phyloP scores from a whole-genome alignment of 371 early-diverging fungal species.

The Rhizomucor miehei region DNA sequence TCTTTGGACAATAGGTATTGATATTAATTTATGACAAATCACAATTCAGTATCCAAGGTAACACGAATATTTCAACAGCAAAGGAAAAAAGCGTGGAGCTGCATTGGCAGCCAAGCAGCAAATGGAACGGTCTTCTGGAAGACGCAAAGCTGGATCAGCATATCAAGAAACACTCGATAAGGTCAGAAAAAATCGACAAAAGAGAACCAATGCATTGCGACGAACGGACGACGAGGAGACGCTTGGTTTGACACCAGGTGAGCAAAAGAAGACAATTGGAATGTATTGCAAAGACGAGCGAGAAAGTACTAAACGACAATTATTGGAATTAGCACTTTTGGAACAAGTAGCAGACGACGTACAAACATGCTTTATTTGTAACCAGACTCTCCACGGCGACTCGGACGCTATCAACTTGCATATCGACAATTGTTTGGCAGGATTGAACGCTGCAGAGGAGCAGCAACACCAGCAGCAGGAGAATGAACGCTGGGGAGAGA shows the following conservation, averaged over 20 bases:
- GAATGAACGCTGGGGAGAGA: slow-evolving; percentile 54
- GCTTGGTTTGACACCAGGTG: too few relatives aligned
- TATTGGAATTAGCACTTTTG: background rate
- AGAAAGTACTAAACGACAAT: too few relatives aligned
- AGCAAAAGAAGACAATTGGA: slow-evolving; percentile 9
- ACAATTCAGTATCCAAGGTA: background rate
- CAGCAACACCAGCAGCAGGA: background rate
- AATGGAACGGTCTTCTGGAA: slow-evolving; percentile 33
- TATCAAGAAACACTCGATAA: slow-evolving; percentile 44
- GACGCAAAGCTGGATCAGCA: slow-evolving; percentile 29
- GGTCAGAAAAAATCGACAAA: slow-evolving; percentile 34
- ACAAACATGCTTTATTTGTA: slow-evolving; percentile 76
- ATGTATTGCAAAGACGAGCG: too few relatives aligned
- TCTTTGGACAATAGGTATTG: slow-evolving; percentile 24
- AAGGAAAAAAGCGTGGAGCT: slow-evolving; percentile 55
- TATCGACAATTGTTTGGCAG: slow-evolving; percentile 66
- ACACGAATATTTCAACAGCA: slow-evolving; percentile 14
- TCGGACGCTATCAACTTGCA: slow-evolving; percentile 64
- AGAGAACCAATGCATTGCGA: slow-evolving; percentile 19
- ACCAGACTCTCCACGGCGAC: slow-evolving; percentile 55
- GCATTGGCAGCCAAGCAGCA: slow-evolving; percentile 55
- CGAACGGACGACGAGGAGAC: slow-evolving; percentile 6
- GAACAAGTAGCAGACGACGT: slow-evolving; percentile 2
- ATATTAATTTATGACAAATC: background rate
- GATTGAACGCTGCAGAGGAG: slow-evolving; percentile 8